These are phyloP conservation scores for Penicillium fimorum DNA, from an alignment of 495 filamentous ascomycete genomes.

Conservation along the genomic window DNA sequence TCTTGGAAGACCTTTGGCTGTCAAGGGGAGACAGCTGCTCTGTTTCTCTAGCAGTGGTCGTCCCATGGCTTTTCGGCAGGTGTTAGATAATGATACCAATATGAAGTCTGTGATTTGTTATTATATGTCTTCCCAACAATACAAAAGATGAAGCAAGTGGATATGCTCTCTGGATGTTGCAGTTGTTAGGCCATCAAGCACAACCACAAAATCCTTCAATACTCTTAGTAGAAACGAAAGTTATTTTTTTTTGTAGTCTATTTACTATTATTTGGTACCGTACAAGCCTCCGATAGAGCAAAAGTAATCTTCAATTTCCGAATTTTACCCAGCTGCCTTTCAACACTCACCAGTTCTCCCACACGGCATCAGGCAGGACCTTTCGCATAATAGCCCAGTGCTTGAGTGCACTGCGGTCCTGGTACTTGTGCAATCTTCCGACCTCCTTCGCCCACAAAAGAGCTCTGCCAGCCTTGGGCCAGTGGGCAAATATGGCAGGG, in stretches of 20 bases:
- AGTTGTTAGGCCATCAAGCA: neutral
- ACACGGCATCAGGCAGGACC: conserved; percentile 74
- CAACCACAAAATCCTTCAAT: neutral
- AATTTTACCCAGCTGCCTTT: neutral
- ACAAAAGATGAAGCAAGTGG: neutral
- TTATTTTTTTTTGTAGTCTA: conserved; percentile 9
- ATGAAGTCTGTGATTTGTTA: conserved; percentile 20
- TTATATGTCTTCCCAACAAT: neutral
- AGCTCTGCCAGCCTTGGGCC: conserved; percentile 31
- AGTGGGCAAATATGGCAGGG: conserved; percentile 44
- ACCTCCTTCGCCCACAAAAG: conserved; percentile 42
- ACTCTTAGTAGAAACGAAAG: neutral
- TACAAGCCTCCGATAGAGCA: neutral
- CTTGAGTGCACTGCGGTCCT: conserved; percentile 68
- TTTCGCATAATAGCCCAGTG: conserved; percentile 92
- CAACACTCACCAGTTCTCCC: conserved; percentile 77
- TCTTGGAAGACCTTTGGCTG: neutral
- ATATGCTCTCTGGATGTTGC: neutral
- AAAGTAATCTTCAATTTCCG: neutral
- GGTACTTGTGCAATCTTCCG: conserved; percentile 61
- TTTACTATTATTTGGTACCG: neutral
- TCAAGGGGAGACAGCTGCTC: conserved; percentile 9
- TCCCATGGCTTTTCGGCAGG: conserved; percentile 25
- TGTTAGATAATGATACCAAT: conserved; percentile 39
- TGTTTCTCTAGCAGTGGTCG: conserved; percentile 11